Evolutionary conservation across 192 early-diverging fungal species (phyloP), one percentile per base, ranked within the genome.

Genomic region (Umbelopsis vinacea): DNA sequence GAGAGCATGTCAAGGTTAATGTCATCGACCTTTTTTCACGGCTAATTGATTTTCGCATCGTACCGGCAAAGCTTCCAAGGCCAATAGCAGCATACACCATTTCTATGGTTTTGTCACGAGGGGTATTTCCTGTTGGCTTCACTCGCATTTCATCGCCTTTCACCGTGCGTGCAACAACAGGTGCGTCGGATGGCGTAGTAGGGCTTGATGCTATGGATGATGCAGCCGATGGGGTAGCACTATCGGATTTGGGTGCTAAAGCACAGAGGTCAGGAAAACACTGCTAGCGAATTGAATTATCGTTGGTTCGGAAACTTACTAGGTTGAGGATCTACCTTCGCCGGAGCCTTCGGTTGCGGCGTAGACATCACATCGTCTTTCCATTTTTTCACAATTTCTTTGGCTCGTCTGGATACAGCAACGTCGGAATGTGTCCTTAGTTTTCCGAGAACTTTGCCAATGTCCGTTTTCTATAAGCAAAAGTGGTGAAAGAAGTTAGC

Each of bases 41-140:
- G 29, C 29, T 29, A 63, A 63, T 63, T 6, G 11, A 43, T 12
- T 11, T 43, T 43, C 40, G 40, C 35, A 52, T 22, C 67, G 69
- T 79, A 93, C 88, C 87, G 53, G 81, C 80, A 67, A 76, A 82
- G 40, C 83, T 82, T 54, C 80, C 85, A 4, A 78, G 76, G 23
- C 82, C 92, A 66, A 96, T 76, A 2, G 92, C 88, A 72, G 88
- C 86, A 71, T 98, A 98, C 35, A 97, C 71, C 73, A 98, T 81
- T 48, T 93, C 92, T 66, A 89, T 88, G 69, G 91, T 92, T 66
- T 90, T 92, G 73, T 95, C 91, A 22, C 96, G 89, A 47, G 83
- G 75, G 38, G 72, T 78, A 69, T 89, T 88, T 21, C 91, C 90
- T 12, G 88, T 88, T 4, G 85, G 67, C 50, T 67, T 72, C 15